A percentile compares a stretch with the other conserved stretches of the same genome.
These are phyloP conservation scores for Coprinellus aureogranulatus DNA, from an alignment of 768 basidiomycete genomes.

Conservation along the genomic window DNA sequence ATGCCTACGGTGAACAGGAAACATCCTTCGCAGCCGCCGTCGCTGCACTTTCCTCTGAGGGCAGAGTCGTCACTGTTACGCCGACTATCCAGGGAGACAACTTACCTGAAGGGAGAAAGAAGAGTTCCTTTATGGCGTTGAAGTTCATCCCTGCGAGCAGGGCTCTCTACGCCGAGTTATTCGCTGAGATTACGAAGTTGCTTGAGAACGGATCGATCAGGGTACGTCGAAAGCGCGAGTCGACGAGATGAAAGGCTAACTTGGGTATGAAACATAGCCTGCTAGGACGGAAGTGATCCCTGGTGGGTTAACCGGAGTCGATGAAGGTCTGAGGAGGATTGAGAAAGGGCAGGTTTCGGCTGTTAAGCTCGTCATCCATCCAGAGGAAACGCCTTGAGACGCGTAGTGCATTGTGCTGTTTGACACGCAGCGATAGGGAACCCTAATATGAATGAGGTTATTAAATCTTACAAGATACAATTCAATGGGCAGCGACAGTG, in stretches of 20 bases:
- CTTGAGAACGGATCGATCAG: slow-evolving; percentile 33
- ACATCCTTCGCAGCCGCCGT: slow-evolving; percentile 17
- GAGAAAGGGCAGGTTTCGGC: slow-evolving; percentile 40
- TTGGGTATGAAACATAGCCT: slow-evolving; percentile 24
- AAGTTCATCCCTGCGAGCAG: slow-evolving; percentile 20
- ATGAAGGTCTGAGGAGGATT: slow-evolving; percentile 38
- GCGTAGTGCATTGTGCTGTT: no score
- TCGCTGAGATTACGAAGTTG: slow-evolving; percentile 21
- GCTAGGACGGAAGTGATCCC: slow-evolving; percentile 41
- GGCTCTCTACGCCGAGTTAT: slow-evolving; percentile 18
- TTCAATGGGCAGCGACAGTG: no score
- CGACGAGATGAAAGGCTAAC: no score
- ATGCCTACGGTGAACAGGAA: slow-evolving; percentile 18
- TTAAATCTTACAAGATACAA: no score
- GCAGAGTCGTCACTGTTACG: slow-evolving; percentile 31
- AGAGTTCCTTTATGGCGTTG: slow-evolving; percentile 16
- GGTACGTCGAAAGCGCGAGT: no score
- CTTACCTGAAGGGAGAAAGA: slow-evolving; percentile 10
- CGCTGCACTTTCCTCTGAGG: slow-evolving; percentile 31
- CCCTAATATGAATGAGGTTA: no score
- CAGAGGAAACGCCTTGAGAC: slow-evolving; percentile 34
- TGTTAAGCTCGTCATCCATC: slow-evolving; percentile 40
- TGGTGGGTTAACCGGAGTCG: slow-evolving; percentile 43
- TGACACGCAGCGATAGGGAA: no score
- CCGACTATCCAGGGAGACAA: slow-evolving; percentile 5